These are phyloP conservation scores for Trichophyton schoenleinii DNA, from an alignment of 2,329 filamentous ascomycete species.

Conservation along the genomic window DNA sequence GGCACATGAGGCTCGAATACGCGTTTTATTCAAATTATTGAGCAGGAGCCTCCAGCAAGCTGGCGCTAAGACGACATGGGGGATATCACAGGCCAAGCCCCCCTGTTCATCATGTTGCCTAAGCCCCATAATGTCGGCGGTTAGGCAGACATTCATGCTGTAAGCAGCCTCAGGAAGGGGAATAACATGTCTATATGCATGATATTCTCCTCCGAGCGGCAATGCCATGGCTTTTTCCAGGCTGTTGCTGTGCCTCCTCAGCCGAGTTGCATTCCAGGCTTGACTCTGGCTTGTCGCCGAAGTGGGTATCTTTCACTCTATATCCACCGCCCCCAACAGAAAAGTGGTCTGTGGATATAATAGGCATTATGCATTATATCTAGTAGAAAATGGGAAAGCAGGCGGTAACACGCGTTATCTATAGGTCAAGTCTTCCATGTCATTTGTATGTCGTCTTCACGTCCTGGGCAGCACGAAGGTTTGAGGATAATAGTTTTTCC, in stretches of 20 bases:
- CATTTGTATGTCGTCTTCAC: no score
- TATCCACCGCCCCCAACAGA: not conserved
- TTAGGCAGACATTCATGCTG: not conserved
- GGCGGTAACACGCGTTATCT: no score
- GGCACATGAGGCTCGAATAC: not conserved
- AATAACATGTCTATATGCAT: not conserved
- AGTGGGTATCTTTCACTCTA: not conserved
- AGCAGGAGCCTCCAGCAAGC: not conserved
- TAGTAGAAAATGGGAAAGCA: no score
- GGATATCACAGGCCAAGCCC: not conserved
- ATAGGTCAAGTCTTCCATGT: no score
- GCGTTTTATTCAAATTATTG: not conserved
- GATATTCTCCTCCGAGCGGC: not conserved
- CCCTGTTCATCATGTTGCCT: not conserved
- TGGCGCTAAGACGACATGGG: not conserved
- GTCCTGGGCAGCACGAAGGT: no score
- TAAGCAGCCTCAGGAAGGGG: not conserved
- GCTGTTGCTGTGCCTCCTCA: not conserved
- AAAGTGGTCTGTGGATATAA: no score
- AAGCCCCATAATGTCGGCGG: not conserved
- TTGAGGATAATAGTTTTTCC: no score
- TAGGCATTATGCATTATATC: no score
- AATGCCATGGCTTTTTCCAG: no score
- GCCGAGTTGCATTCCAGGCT: not conserved
- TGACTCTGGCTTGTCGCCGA: not conserved